Conservation (phyloP, 2,329 filamentous ascomycete species). For the Fusarium buxicola region DNA sequence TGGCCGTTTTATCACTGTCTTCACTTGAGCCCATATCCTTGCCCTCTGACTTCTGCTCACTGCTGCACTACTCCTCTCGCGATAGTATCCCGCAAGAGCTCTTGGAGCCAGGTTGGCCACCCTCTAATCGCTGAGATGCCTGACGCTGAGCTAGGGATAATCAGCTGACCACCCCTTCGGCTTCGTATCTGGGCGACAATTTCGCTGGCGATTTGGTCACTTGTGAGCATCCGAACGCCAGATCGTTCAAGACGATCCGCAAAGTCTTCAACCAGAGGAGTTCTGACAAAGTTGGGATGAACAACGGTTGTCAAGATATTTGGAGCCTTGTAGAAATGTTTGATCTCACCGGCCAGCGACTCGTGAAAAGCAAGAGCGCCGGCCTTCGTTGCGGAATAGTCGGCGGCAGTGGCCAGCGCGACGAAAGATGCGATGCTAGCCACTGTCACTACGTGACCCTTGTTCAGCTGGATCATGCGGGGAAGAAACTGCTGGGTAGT, state of each 20-base stretch:
- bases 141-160: conserved; percentile 52
- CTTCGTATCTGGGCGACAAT: conserved; percentile 59
- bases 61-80: conserved; percentile 24
- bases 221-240: conserved; percentile 48
- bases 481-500: conserved; percentile 75
- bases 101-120: conserved; percentile 54
- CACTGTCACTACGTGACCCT: conserved; percentile 78
- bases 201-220: conserved; percentile 54
- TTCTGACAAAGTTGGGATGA: conserved; percentile 66
- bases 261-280: conserved; percentile 56
- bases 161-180: conserved; percentile 58
- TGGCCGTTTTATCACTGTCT: too few species aligned
- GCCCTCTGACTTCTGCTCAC: not conserved
- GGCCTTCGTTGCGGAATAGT: conserved; percentile 75
- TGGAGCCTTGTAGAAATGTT: conserved; percentile 68
- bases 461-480: conserved; percentile 69
- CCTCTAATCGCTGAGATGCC: conserved; percentile 52
- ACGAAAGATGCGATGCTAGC: conserved; percentile 73
- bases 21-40: not conserved
- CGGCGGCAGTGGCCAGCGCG: conserved; percentile 69
- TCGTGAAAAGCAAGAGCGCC: conserved; percentile 76
- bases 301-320: conserved; percentile 73
- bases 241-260: conserved; percentile 42
- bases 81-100: conserved; percentile 48
- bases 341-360: conserved; percentile 66